Base-by-base conservation (phyloP, 345 rosid species). In the Viola odorata region DNA sequence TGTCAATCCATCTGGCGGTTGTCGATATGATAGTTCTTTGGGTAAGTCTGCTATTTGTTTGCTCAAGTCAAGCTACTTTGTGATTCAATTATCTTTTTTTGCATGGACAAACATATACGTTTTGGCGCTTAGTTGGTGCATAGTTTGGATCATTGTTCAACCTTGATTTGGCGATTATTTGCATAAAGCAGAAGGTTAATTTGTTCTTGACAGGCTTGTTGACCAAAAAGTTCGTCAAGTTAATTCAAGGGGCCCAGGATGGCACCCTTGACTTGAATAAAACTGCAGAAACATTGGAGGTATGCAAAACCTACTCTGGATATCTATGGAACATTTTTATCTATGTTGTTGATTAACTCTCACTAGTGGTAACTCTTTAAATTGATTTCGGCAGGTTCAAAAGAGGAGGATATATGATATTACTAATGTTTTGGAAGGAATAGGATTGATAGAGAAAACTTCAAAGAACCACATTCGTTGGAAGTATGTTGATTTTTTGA, bases 321-420 rank as follows among this genome's bases (percentile, higher is more conserved):
- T 44, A 17, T 39, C 39, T 36, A 37, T 62, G 44, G 44, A 45
- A 37, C 45, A 42, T 12, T 15, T 8, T n/a, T 10, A 52, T 52
- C 55, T 23, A 16, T 52, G 55, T 7, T n/a, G 5, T 39, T 16
- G 13, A 40, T 50, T 36, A 58, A 59, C 38, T 41, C 11, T 61
- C 36, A 23, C 16, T 44, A 17, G 11, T 58, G 50, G 17, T 63
- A 23, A 23, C 32, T 23, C 32, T 2, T 23, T 23, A 23, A 23
- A 23, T 23, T 23, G 32, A n/a, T n/a, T 60, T 62, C 57, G 8
- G 61, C 77, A 85, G 96, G 96, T 88, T 40, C 92, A 88, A 63
- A 88, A 88, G 75, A 81, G 96, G 78, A 85, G 92, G 77, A 88
- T 88, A 71, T 85, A 88, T 70, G 96, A 88, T 72, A 88, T 82